Evolutionary conservation across 1,284 basidiomycete species (phyloP).

Genomic region (Chondrostereum purpureum): DNA sequence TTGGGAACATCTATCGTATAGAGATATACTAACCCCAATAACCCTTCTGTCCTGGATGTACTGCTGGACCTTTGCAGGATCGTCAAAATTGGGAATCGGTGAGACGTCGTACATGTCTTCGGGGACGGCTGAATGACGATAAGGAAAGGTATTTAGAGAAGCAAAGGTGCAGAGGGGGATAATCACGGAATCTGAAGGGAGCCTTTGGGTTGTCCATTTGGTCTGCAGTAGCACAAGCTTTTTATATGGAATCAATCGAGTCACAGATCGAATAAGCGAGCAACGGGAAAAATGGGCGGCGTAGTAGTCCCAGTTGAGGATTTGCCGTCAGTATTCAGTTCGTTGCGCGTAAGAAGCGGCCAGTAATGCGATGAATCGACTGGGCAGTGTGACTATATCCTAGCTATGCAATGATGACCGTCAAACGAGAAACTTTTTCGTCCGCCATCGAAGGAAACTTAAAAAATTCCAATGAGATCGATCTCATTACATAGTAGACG

Average conservation of each 20-base stretch:
- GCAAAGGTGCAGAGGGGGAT: constrained; percentile 16
- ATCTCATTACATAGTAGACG: neutral
- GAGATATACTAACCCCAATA: constrained; percentile 51
- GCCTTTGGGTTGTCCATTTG: neutral
- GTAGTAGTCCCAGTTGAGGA: neutral
- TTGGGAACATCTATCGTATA: constrained; percentile 4
- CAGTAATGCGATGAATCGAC: no score
- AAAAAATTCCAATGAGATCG: neutral
- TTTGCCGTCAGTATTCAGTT: neutral
- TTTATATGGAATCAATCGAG: neutral
- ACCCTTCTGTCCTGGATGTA: constrained; percentile 76
- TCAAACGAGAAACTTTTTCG: neutral
- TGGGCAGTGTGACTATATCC: no score
- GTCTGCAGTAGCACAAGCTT: no score
- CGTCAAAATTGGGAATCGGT: constrained; percentile 56
- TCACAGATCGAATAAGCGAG: no score
- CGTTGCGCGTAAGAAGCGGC: no score
- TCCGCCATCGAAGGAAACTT: neutral
- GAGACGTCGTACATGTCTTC: constrained; percentile 44
- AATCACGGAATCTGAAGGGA: constrained; percentile 36
- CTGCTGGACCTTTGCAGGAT: constrained; percentile 52
- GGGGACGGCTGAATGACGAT: constrained; percentile 25
- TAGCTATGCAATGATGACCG: neutral
- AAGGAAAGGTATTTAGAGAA: no score
- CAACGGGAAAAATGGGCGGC: no score